Evolutionary conservation across 331 rosid genomes (phyloP).

Genomic region (Acacia pycnantha): DNA sequence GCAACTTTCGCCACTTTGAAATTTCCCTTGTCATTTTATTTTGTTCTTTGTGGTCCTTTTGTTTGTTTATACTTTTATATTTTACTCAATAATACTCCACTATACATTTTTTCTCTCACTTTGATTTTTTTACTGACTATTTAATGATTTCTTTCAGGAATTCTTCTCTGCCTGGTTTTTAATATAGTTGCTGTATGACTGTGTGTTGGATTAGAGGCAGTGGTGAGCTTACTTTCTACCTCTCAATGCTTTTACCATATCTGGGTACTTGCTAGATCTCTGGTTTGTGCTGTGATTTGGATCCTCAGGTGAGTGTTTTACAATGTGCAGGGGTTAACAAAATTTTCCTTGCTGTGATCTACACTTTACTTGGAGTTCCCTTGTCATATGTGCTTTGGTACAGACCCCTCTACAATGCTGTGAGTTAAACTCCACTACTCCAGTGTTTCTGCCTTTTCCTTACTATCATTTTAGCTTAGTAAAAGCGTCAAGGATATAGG

Average conservation of each 20-base stretch:
- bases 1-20: background rate
- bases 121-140: background rate
- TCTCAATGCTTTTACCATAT: constrained; percentile 8
- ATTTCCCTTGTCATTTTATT: background rate
- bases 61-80: background rate
- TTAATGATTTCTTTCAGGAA: constrained; percentile 57
- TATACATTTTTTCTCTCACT: background rate
- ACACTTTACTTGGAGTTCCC: constrained; percentile 82
- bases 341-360: constrained; percentile 83
- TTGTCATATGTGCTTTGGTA: constrained; percentile 67
- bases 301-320: constrained; percentile 28
- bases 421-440: constrained; percentile 48
- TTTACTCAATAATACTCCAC: background rate
- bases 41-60: background rate
- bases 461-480: too few relatives aligned
- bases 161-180: constrained; percentile 75
- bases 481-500: background rate
- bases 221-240: constrained; percentile 46
- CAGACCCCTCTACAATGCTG: constrained; percentile 93
- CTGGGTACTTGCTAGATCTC: background rate
- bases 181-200: constrained; percentile 73
- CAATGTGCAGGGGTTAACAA: constrained; percentile 70
- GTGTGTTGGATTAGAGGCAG: constrained; percentile 93
- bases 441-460: too few relatives aligned
- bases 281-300: constrained; percentile 21